Percentiles rank a stretch among this genome's conserved stretches.
These are phyloP conservation scores for Trichoderma parareesei DNA, from an alignment of 495 filamentous ascomycete species.

Conservation along the genomic window DNA sequence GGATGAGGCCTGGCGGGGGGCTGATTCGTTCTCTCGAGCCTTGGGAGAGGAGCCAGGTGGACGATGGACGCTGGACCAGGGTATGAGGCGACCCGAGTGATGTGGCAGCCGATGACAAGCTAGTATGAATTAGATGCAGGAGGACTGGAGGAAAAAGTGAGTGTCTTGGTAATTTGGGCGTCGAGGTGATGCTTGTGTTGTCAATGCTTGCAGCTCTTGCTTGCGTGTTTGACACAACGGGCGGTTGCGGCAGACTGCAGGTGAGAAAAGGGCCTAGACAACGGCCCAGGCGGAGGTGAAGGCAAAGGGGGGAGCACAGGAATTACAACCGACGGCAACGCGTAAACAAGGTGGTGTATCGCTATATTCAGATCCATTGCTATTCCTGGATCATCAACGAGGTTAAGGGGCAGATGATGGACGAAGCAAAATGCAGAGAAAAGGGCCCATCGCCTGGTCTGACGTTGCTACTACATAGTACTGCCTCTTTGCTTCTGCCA, in stretches of 20 bases:
- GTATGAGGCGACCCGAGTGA: neutral
- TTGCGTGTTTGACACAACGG: neutral
- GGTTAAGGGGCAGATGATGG: neutral
- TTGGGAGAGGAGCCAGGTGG: neutral
- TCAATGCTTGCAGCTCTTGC: constrained; percentile 1
- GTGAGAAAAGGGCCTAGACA: neutral
- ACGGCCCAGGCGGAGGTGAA: neutral
- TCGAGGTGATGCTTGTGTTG: neutral
- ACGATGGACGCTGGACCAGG: neutral
- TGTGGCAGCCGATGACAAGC: neutral
- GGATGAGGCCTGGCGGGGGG: neutral
- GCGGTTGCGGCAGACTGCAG: constrained; percentile 2
- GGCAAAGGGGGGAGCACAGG: neutral
- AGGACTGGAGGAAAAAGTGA: neutral
- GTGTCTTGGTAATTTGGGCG: neutral
- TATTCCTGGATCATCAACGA: neutral
- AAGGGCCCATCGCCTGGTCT: neutral
- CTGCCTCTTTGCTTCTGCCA: neutral
- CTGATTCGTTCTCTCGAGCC: neutral
- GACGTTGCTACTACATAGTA: neutral
- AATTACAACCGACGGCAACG: neutral
- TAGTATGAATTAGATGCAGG: constrained; percentile 8
- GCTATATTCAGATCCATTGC: neutral
- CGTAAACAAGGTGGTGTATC: neutral
- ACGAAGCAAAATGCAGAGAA: neutral